These are phyloP conservation scores for Eremomyces bilateralis DNA, from an alignment of 495 filamentous ascomycete genomes.

Conservation along the genomic window DNA sequence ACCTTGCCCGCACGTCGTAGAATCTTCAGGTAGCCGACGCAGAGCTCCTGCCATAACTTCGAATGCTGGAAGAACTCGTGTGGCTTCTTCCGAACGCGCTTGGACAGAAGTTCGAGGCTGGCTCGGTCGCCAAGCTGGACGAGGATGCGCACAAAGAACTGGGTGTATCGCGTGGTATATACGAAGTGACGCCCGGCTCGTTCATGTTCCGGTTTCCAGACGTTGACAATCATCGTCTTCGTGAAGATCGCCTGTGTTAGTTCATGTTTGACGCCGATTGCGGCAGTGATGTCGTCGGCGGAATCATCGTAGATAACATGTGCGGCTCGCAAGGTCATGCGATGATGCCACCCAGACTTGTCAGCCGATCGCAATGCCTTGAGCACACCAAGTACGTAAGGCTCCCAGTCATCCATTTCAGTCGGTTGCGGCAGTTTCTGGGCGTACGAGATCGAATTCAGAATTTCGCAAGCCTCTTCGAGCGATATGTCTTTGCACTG, in stretches of 20 bases:
- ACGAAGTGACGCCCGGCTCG: conserved; percentile 82
- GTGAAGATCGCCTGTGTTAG: conserved; percentile 78
- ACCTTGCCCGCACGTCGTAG: conserved; percentile 49
- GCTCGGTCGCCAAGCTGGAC: conserved; percentile 52
- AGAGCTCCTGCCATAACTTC: conserved; percentile 67
- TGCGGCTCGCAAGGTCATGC: conserved; percentile 61
- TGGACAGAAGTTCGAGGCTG: conserved; percentile 61
- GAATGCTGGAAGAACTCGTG: conserved; percentile 69
- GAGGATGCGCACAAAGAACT: conserved; percentile 55
- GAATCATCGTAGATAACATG: conserved; percentile 47
- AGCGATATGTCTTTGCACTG: conserved; percentile 19
- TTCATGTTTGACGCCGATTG: conserved; percentile 46
- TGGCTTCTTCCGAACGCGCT: conserved; percentile 59
- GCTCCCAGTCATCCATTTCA: conserved; percentile 45
- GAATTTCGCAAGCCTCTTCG: conserved; percentile 27
- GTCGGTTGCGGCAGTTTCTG: conserved; percentile 24
- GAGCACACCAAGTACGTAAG: conserved; percentile 50
- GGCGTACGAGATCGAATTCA: conserved; percentile 34
- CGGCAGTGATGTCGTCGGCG: conserved; percentile 22
- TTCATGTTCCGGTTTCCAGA: conserved; percentile 91
- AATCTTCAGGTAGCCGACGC: conserved; percentile 47
- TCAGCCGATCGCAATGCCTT: conserved; percentile 62
- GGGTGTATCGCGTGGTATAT: conserved; percentile 76
- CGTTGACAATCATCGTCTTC: conserved; percentile 82
- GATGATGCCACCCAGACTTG: conserved; percentile 93